phyloP scores from a whole-genome alignment of 805 yeast genomes.

The Ogataea sp. region DNA sequence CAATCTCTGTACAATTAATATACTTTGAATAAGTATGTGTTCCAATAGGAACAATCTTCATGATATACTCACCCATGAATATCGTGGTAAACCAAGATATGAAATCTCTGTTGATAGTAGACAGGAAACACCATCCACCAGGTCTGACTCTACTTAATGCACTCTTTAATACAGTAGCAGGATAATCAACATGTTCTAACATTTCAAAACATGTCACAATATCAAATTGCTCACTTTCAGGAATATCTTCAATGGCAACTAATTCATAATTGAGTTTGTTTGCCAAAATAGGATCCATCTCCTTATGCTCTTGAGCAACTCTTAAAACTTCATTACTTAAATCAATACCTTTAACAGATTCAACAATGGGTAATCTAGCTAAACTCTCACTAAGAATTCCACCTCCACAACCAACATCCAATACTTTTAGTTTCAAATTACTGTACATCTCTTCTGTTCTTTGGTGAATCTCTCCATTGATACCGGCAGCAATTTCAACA shows the following conservation, averaged over 20 bases:
- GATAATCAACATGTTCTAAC: constrained; percentile 89
- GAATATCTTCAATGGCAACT: constrained; percentile 53
- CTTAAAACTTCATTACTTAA: constrained; percentile 73
- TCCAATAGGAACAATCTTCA: constrained; percentile 81
- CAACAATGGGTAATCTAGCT: constrained; percentile 63
- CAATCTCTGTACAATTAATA: constrained; percentile 67
- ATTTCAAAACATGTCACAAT: constrained; percentile 88
- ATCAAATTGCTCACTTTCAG: constrained; percentile 45
- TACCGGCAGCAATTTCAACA: constrained; percentile 34
- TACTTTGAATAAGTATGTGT: constrained; percentile 87
- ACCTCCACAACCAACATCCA: constrained; percentile 99
- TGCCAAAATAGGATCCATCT: constrained; percentile 54
- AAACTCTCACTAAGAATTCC: constrained; percentile 84
- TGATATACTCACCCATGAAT: constrained; percentile 74
- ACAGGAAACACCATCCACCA: constrained; percentile 79
- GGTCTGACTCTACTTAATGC: constrained; percentile 64
- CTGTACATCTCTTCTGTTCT: constrained; percentile 31
- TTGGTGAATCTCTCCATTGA: constrained; percentile 41
- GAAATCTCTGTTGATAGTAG: constrained; percentile 87
- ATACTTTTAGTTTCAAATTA: constrained; percentile 37
- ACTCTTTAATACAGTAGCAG: constrained; percentile 59
- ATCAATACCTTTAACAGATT: constrained; percentile 73
- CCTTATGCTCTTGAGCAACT: constrained; percentile 68
- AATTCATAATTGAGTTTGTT: constrained; percentile 47
- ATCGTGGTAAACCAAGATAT: constrained; percentile 91